A percentile compares a stretch with the other conserved stretches of the same genome.
phyloP scores from a whole-genome alignment of 2,329 filamentous ascomycete genomes.

The Monosporascus sp. region DNA sequence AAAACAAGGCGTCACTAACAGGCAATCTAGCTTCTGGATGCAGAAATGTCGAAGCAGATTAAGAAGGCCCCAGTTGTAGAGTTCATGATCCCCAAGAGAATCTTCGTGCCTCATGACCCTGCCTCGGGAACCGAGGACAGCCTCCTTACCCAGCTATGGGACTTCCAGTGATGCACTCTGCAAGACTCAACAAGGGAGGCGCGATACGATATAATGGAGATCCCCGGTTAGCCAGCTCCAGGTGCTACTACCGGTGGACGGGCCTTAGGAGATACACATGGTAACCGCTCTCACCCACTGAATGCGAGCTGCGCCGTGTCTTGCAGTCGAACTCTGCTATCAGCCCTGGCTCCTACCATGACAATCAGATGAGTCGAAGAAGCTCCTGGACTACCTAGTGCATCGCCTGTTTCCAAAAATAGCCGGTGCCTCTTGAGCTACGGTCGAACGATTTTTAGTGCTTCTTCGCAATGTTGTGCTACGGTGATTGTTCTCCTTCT shows the following conservation, averaged over 20 bases:
- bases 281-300: neutral
- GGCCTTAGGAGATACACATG: neutral
- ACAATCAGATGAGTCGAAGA: neutral
- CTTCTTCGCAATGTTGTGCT: slow-evolving; percentile 11
- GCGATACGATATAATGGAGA: neutral
- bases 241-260: neutral
- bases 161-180: slow-evolving; percentile 36
- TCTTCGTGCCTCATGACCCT: slow-evolving; percentile 56
- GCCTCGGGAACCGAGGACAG: slow-evolving; percentile 44
- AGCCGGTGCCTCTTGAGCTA: slow-evolving; percentile 3
- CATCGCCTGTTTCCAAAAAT: neutral
- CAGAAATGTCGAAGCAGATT: slow-evolving; percentile 75
- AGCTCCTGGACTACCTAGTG: slow-evolving; percentile 1
- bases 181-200: neutral
- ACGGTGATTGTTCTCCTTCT: slow-evolving; percentile 8
- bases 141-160: slow-evolving; percentile 56
- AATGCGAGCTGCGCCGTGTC: neutral
- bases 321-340: neutral
- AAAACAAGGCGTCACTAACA: slow-evolving; percentile 24
- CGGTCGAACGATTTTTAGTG: neutral
- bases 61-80: slow-evolving; percentile 87
- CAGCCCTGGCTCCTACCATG: neutral
- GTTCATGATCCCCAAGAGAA: slow-evolving; percentile 85
- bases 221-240: neutral
- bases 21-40: slow-evolving; percentile 63